phyloP scores from a whole-genome alignment of 106 monocot species.

The Phalaenopsis equestris region DNA sequence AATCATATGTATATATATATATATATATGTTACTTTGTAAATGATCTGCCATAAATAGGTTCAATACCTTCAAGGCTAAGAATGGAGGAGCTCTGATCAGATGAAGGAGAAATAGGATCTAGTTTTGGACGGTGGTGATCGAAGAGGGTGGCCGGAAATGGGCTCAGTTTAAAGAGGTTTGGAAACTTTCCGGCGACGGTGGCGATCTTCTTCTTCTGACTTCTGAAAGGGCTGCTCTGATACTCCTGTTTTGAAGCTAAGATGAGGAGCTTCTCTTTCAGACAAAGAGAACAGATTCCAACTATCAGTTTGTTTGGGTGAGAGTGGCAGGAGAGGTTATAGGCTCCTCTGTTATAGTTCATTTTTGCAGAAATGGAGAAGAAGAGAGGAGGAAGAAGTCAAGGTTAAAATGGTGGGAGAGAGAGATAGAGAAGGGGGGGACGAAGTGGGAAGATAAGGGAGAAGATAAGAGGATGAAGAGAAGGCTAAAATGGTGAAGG shows the following conservation, averaged over 20 bases:
- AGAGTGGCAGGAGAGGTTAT: slow-evolving; percentile 34
- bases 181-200: neutral
- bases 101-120: neutral
- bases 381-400: neutral
- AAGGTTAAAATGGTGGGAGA: neutral
- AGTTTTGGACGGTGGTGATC: neutral
- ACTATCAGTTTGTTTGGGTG: slow-evolving; percentile 54
- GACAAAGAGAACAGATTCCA: slow-evolving; percentile 70
- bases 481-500: neutral
- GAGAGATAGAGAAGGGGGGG: too few relatives aligned
- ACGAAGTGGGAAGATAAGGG: too few relatives aligned
- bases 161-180: neutral
- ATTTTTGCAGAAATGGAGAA: neutral
- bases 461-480: neutral
- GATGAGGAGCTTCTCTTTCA: slow-evolving; percentile 68
- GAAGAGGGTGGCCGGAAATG: neutral
- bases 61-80: neutral
- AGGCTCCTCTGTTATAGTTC: slow-evolving; percentile 21
- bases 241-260: slow-evolving; percentile 35
- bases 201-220: neutral
- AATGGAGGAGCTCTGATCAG: neutral
- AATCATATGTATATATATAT: too few relatives aligned
- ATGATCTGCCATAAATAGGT: neutral
- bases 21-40: neutral
- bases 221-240: neutral